Base-by-base conservation (phyloP, 805 yeast genomes). In the Jamesozyma hellenica region DNA sequence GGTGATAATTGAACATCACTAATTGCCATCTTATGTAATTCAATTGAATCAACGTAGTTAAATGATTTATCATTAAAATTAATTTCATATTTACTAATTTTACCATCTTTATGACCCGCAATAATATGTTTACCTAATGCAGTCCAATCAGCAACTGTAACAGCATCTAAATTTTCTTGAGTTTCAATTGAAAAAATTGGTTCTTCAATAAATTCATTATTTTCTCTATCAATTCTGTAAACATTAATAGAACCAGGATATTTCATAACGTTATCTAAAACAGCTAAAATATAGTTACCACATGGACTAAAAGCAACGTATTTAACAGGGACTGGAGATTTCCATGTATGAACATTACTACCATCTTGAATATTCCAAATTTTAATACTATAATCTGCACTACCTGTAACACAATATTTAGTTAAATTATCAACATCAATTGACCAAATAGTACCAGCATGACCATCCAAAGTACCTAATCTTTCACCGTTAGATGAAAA, bases 401-500 rank as follows among this genome's bases (percentile, higher is more conserved):
- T 77, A 28, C 95, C 96, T 3, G 98, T 88, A 42, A 79, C 76
- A 48, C 85, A 78, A 46, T 73, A 72, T 31, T 71, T 68, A n/a
- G 90, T 71, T 41, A 73, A 71, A 31, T 67, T 62, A 61, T 85
- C 92, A 34, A 87, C 80, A 60, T 88, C 97, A 48, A 92, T 79
- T 27, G 95, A 79, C 92, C 94, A 86, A 54, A 92, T 80, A 40
- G 96, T 83, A 79, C 98, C 98, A 43, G 72, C 72, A 63, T 92
- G 97, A 9, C 88, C 88, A 32, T 65, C 77, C 50, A 85, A 75
- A 44, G 99, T 92, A 37, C 98, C 99, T 43, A 92, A 65, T 63
- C 97, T 77, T 67, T 92, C 98, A 54, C 99, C 99, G 61, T 88
- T 90, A 47, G 82, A 79, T 25, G 96, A 77, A 65, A 75, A 92